These are phyloP conservation scores for Pichia scutulata DNA, from an alignment of 805 yeast genomes.

Conservation along the genomic window DNA sequence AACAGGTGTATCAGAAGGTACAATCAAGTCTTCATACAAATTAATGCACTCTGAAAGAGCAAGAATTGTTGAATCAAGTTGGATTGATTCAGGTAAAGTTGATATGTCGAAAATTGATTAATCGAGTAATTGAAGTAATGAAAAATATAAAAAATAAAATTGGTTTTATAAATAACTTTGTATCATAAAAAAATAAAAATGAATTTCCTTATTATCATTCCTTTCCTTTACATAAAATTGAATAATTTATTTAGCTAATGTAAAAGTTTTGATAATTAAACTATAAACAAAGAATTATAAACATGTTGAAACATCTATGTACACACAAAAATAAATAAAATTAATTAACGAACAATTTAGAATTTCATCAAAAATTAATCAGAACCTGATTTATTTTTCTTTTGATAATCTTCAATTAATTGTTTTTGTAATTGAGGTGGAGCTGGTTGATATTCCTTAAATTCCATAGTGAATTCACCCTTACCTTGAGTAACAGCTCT, in stretches of 20 bases:
- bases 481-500: constrained; percentile 98
- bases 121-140: not conserved
- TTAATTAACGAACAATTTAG: not conserved
- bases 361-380: not conserved
- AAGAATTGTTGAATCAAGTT: constrained; percentile 63
- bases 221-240: not conserved
- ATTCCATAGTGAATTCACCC: constrained; percentile 95
- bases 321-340: not conserved
- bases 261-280: not conserved
- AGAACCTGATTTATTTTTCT: constrained; percentile 34
- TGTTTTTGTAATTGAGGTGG: constrained; percentile 86
- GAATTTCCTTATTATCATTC: not conserved
- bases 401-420: constrained; percentile 75
- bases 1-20: constrained; percentile 95
- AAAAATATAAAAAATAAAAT: not conserved
- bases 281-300: constrained; percentile 1
- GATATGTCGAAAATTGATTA: constrained; percentile 26
- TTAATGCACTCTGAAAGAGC: constrained; percentile 68
- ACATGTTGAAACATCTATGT: not conserved
- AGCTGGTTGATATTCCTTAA: constrained; percentile 85
- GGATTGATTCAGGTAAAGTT: constrained; percentile 66
- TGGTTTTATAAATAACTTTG: not conserved
- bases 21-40: constrained; percentile 87
- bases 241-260: not conserved
- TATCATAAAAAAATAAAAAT: not conserved